phyloP scores from a whole-genome alignment of 1,284 basidiomycete species.

The Sporisorium scitamineum region DNA sequence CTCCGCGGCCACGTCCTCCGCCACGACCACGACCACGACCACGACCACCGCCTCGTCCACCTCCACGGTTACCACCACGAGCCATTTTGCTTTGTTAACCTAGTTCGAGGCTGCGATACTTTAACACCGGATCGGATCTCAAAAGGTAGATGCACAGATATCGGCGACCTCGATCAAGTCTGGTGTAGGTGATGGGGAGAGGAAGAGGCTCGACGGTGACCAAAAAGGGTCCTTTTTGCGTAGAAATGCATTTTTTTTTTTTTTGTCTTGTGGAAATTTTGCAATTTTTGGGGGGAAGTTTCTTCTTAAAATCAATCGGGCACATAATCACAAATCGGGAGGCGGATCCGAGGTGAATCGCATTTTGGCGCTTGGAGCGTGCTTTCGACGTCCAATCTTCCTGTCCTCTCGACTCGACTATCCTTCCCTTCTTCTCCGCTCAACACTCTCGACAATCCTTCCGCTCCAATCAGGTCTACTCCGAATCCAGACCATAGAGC shows the following conservation, averaged over 20 bases:
- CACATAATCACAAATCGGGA: background rate
- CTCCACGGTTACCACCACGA: constrained; percentile 43
- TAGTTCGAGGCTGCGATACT: background rate
- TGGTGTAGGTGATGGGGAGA: constrained; percentile 27
- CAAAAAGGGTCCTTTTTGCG: constrained; percentile 12
- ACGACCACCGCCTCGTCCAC: constrained; percentile 36
- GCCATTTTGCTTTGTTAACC: constrained; percentile 21
- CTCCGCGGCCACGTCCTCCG: constrained; percentile 34
- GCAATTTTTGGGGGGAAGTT: constrained; percentile 7
- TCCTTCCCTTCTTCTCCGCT: no score
- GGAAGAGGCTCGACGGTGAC: background rate
- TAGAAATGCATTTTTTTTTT: background rate
- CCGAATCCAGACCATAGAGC: background rate
- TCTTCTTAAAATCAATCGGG: constrained; percentile 14
- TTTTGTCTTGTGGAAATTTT: constrained; percentile 2
- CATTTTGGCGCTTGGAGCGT: constrained; percentile 2
- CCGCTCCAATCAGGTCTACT: background rate
- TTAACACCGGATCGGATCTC: background rate
- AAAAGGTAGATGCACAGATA: constrained; percentile 5
- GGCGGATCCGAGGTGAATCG: constrained; percentile 2
- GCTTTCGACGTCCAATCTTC: background rate
- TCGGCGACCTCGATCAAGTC: constrained; percentile 19
- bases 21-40: constrained; percentile 36
- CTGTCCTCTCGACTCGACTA: background rate
- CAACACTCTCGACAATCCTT: background rate